Evolutionary conservation across 371 early-diverging fungal species (phyloP), one percentile per base, ranked within the genome.

Genomic region (Mortierella sp.): DNA sequence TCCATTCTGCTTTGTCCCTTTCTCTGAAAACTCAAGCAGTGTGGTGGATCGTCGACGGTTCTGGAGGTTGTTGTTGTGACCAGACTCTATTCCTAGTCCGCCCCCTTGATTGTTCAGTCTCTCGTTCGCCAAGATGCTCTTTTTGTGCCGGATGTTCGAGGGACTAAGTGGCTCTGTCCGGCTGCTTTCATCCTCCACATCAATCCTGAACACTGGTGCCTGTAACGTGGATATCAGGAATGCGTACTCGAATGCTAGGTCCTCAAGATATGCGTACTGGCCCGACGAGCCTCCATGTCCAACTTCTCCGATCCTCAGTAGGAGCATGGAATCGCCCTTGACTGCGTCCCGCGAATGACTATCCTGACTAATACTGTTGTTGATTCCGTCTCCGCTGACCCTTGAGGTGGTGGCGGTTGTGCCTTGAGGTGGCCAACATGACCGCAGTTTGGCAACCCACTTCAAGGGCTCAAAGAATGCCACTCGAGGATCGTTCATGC

Each of bases 401-500:
- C 28, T 8, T 17, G 28, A 21, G 3, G 39, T 24, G 2, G 53
- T 16, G 7, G 43, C 7, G 12, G 51, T 3, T 16, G 55, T 22
- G 31, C 52, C 57, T 57, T 27, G 60, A 16, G 59, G 24, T 17
- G 76, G 76, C 70, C 70, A 76, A 19, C 65, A 64, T 1, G 70
- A 64, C 25, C 89, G 55, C 40, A 88, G 46, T 59, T 85, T 88
- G 29, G 88, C 86, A 17, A 80, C 79, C 82, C 84, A 89, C 54
- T 91, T 90, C 46, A 82, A 63, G 2, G 89, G 91, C 60, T 90
- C 90, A 48, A 77, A 67, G 53, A 62, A 79, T 21, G 77, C 61
- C n/a, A 90, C 90, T 4, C 91, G 80, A 4, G 87, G 89, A 57
- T 90, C 90, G 52, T 87, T 88, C 72, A 90, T 60, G 7, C 91